Evolutionary conservation across 2,329 filamentous ascomycete genomes (phyloP).

Genomic region (Pseudogymnoascus sp.): DNA sequence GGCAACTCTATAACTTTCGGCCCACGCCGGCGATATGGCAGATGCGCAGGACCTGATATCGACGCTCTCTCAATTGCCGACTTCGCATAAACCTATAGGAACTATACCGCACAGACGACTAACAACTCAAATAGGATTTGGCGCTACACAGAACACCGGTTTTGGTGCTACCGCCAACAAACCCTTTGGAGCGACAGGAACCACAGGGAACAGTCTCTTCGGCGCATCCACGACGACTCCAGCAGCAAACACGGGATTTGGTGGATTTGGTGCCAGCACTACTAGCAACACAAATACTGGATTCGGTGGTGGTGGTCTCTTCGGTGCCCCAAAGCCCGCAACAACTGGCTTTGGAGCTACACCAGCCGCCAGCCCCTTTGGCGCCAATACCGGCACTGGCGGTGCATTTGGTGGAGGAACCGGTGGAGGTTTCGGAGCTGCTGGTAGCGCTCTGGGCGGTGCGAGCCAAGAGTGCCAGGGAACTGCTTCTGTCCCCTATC

Average conservation of each 20-base stretch:
- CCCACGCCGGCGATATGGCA: neutral
- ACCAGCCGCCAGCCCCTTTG: constrained; percentile 24
- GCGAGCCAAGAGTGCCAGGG: constrained; percentile 54
- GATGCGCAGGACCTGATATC: neutral
- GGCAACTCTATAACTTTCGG: neutral
- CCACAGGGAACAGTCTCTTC: constrained; percentile 46
- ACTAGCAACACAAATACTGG: constrained; percentile 22
- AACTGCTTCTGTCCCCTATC: constrained; percentile 64
- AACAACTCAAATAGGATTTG: constrained; percentile 34
- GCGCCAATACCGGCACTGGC: constrained; percentile 20
- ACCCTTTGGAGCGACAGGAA: constrained; percentile 41
- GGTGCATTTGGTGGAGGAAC: constrained; percentile 38
- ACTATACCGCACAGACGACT: neutral
- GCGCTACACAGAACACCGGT: constrained; percentile 31
- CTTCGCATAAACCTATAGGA: neutral
- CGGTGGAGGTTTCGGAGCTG: constrained; percentile 35
- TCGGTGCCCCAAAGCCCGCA: constrained; percentile 23
- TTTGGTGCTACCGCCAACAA: constrained; percentile 29
- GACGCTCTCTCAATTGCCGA: constrained; percentile 1
- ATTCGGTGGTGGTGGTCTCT: constrained; percentile 23
- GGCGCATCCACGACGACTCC: constrained; percentile 34
- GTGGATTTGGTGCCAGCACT: constrained; percentile 39
- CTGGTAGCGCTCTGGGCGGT: constrained; percentile 41
- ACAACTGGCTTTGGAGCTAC: constrained; percentile 30
- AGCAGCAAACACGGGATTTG: constrained; percentile 29